Evolutionary conservation across 1,284 basidiomycete genomes (phyloP).

Genomic region (Amylostereum chailletii): DNA sequence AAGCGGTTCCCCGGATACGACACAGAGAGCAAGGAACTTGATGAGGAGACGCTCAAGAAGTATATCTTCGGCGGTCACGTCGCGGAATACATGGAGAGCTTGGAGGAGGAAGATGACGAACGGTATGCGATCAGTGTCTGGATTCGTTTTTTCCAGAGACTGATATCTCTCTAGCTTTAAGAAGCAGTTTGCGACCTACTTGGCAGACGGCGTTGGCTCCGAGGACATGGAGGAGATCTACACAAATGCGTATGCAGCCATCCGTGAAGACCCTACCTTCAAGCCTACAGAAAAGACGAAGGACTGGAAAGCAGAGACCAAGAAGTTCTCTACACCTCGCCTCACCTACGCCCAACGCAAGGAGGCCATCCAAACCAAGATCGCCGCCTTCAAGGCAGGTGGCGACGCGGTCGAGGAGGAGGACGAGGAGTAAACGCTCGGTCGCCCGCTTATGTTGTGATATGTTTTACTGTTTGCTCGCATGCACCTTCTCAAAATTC

Average conservation of each 20-base stretch:
- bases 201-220: slow-evolving; percentile 91
- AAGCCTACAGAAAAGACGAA: slow-evolving; percentile 86
- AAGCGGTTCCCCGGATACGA: slow-evolving; percentile 99
- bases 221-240: slow-evolving; percentile 98
- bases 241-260: slow-evolving; percentile 83
- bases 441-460: not conserved
- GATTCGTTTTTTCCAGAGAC: not conserved
- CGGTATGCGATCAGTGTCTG: slow-evolving; percentile 35
- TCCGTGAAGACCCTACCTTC: slow-evolving; percentile 92
- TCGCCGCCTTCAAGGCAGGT: slow-evolving; percentile 75
- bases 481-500: not conserved
- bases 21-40: slow-evolving; percentile 88
- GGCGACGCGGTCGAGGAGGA: slow-evolving; percentile 36
- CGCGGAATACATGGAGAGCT: slow-evolving; percentile 98
- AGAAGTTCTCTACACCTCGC: slow-evolving; percentile 66
- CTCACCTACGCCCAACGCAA: slow-evolving; percentile 78
- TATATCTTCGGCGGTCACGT: slow-evolving; percentile 99
- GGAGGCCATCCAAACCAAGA: slow-evolving; percentile 74
- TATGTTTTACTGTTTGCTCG: not conserved
- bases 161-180: slow-evolving; percentile 64
- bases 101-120: slow-evolving; percentile 99
- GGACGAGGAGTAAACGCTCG: slow-evolving; percentile 39
- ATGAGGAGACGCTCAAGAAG: slow-evolving; percentile 92
- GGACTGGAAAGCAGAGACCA: slow-evolving; percentile 87
- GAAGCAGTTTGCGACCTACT: slow-evolving; percentile 95